Conservation (phyloP, 2,329 filamentous ascomycete species). For the Colletotrichum sp. region DNA sequence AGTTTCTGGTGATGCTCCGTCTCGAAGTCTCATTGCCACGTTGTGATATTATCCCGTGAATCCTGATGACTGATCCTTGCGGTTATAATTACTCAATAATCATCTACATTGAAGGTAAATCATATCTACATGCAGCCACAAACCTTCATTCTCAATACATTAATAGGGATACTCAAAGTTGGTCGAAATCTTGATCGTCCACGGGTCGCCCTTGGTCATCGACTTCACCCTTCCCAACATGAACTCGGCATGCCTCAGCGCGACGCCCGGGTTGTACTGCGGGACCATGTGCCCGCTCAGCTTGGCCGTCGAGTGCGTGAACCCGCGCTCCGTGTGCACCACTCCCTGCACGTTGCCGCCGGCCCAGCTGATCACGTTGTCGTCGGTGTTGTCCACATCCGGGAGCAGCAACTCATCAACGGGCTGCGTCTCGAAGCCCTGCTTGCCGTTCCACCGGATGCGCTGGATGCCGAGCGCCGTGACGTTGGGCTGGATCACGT, state of each 20-base stretch:
- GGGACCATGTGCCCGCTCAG: constrained; percentile 72
- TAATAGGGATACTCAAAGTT: constrained; percentile 3
- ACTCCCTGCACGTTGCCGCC: constrained; percentile 72
- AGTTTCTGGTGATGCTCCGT: neutral
- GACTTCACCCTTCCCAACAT: constrained; percentile 70
- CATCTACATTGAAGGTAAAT: neutral
- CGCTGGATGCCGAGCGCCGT: constrained; percentile 77
- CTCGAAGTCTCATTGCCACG: too few species aligned
- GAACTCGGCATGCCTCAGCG: constrained; percentile 76
- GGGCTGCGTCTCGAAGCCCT: constrained; percentile 71
- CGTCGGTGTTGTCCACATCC: neutral
- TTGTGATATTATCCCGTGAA: neutral
- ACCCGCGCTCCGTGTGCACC: constrained; percentile 73
- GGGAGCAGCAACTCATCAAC: constrained; percentile 72
- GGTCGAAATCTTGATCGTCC: constrained; percentile 1
- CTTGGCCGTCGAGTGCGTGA: constrained; percentile 72
- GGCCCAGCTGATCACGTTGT: constrained; percentile 50
- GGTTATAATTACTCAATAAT: neutral
- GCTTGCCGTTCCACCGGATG: constrained; percentile 77
- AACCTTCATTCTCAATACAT: neutral
- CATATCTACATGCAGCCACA: neutral
- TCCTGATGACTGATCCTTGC: neutral
- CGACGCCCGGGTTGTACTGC: constrained; percentile 70
- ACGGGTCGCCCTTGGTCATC: neutral
- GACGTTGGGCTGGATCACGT: constrained; percentile 70